Base-by-base conservation (phyloP, 305 asterid genomes). In the Stenogyne calaminthoides region DNA sequence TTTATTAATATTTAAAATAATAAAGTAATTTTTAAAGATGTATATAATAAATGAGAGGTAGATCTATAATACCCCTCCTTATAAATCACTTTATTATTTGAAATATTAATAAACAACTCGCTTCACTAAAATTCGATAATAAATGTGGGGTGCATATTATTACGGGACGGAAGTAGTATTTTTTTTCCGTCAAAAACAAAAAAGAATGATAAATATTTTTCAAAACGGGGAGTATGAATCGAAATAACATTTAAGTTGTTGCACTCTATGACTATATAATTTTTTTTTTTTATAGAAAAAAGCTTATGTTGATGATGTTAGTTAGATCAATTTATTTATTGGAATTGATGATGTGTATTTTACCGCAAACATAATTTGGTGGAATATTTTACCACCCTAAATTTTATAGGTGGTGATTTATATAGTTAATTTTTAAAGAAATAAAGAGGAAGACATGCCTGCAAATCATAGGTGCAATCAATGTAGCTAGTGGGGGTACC, bases 401-500 rank as follows among this genome's bases (percentile, higher is more conserved):
- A 14, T 12, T 64, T 11, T 18, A 4, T 46, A 65, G 58, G 4
- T 42, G 9, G 12, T 20, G 40, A 25, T 25, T 1, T 25, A 25
- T 25, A 25, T 62, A 40, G 18, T 39, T 27, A 29, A 9, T 71
- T 3, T 42, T 12, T 11, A 61, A 3, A 55, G 2, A 25, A 25
- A 8, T 9, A 22, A 32, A 62, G 70, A 18, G 2, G 4, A 57
- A 32, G 51, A 25, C 52, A 49, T 54, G 81, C 74, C 67, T 78
- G 51, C 64, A 63, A 73, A 67, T 60, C 0, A 55, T 78, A 69
- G 76, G 76, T 63, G 79, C 73, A 74, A 65, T 80, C 51, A 76
- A 76, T 76, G 64, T 63, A 67, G 73, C 54, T 44, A 55, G 76
- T 72, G 78, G 80, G 58, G 80, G 78, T 76, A 71, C 66, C 66